A percentile compares a stretch with the other conserved stretches of the same genome.
Conservation (phyloP, 352 stramenopile genomes). For the Stephanocyclus meneghinianus region DNA sequence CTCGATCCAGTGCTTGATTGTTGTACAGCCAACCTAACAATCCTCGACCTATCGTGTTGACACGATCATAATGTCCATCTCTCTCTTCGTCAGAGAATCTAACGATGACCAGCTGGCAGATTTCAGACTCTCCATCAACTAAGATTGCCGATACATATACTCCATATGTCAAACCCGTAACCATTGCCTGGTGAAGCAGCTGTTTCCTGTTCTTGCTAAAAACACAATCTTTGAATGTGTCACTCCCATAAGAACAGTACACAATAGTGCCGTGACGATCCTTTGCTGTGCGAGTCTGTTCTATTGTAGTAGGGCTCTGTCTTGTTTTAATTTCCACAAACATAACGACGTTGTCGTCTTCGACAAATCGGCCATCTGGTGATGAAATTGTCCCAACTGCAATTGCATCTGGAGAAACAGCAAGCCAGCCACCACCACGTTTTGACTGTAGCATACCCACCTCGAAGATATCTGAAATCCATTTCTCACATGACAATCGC, state of each 20-base stretch:
- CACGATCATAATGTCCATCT: neutral
- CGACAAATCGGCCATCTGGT: neutral
- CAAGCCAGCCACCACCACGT: neutral
- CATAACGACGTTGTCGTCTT: neutral
- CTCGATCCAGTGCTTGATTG: neutral
- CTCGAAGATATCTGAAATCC: neutral
- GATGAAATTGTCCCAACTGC: neutral
- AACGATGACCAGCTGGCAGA: neutral
- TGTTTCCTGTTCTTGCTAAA: conserved; percentile 11
- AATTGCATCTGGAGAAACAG: neutral
- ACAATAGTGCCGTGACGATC: neutral
- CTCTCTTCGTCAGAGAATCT: conserved; percentile 2
- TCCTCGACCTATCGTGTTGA: neutral
- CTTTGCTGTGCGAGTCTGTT: neutral
- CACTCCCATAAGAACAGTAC: neutral
- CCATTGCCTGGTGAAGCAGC: conserved; percentile 16
- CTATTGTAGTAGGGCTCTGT: neutral
- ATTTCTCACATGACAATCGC: neutral
- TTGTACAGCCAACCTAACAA: conserved; percentile 13
- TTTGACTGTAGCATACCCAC: neutral
- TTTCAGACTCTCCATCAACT: neutral
- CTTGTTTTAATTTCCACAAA: neutral
- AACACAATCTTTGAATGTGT: neutral
- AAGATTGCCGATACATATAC: conserved; percentile 8
- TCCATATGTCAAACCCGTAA: conserved; percentile 15